Conservation (phyloP, 1,139 yeast genomes). For the Taiozyma sp. region DNA sequence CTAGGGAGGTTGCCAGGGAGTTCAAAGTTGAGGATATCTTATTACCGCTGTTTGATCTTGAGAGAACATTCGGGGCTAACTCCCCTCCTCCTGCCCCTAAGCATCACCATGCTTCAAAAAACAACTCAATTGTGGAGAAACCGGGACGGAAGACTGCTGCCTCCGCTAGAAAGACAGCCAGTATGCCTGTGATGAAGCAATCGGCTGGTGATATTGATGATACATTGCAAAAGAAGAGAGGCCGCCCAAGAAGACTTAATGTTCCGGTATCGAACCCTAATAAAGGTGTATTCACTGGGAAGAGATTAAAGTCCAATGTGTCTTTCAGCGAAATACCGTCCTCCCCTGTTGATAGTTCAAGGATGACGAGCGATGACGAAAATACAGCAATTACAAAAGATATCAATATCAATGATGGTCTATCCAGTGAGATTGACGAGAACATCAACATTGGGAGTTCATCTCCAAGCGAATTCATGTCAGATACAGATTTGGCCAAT, state of each 20-base stretch:
- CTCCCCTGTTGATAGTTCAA: not conserved
- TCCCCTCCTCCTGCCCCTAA: constrained; percentile 84
- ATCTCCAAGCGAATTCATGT: constrained; percentile 35
- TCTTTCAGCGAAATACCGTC: not conserved
- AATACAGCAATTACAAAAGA: constrained; percentile 7
- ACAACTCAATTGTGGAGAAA: constrained; percentile 18
- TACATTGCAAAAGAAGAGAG: constrained; percentile 31
- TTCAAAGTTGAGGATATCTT: constrained; percentile 67
- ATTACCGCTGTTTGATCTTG: constrained; percentile 62
- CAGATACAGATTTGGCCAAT: constrained; percentile 36
- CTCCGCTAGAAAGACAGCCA: constrained; percentile 19
- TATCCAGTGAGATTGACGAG: constrained; percentile 33
- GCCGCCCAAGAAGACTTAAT: constrained; percentile 40
- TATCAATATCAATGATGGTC: constrained; percentile 32
- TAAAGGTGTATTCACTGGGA: constrained; percentile 20
- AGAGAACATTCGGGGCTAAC: constrained; percentile 49
- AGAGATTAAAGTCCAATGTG: constrained; percentile 3
- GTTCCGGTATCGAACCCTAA: constrained; percentile 17
- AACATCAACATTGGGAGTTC: constrained; percentile 17
- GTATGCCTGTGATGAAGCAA: constrained; percentile 22
- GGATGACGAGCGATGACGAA: constrained; percentile 8
- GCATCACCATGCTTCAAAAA: constrained; percentile 60
- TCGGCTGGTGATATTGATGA: constrained; percentile 4
- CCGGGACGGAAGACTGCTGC: constrained; percentile 12
- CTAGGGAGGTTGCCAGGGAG: constrained; percentile 52